These are phyloP conservation scores for Starmerella davenportii DNA, from an alignment of 805 yeast species.

Conservation along the genomic window DNA sequence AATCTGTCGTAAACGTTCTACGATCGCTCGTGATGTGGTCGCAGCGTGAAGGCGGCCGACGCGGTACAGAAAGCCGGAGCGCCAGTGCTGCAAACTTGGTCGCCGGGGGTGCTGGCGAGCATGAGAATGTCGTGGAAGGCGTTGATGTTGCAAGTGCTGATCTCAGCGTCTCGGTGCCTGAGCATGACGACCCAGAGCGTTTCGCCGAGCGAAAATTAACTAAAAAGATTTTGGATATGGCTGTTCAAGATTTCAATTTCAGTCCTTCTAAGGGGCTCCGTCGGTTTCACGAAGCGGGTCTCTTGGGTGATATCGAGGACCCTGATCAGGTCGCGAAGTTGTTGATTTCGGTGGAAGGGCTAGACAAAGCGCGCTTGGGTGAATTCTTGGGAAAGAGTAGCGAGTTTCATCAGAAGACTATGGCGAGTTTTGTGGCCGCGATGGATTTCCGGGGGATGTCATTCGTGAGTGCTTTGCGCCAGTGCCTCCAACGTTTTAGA, in stretches of 20 bases:
- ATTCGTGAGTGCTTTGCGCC: constrained; percentile 75
- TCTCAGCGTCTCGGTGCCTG: background rate
- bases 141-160: background rate
- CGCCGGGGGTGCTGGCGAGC: background rate
- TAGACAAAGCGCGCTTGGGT: constrained; percentile 73
- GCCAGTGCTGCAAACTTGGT: background rate
- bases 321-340: constrained; percentile 62
- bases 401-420: constrained; percentile 53
- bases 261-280: constrained; percentile 69
- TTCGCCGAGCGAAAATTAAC: constrained; percentile 71
- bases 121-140: background rate
- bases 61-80: background rate
- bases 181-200: constrained; percentile 53
- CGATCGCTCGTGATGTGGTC: constrained; percentile 77
- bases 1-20: constrained; percentile 63
- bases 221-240: constrained; percentile 65
- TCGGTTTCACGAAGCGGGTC: constrained; percentile 41
- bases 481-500: constrained; percentile 70
- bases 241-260: constrained; percentile 60
- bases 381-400: constrained; percentile 85
- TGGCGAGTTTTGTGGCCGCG: constrained; percentile 85
- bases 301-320: constrained; percentile 35
- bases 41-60: constrained; percentile 33
- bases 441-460: constrained; percentile 54
- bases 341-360: constrained; percentile 45